Percentiles rank a stretch among this genome's conserved stretches.
These are phyloP conservation scores for Saccharomycopsis sp. DNA, from an alignment of 805 yeast species.

Conservation along the genomic window DNA sequence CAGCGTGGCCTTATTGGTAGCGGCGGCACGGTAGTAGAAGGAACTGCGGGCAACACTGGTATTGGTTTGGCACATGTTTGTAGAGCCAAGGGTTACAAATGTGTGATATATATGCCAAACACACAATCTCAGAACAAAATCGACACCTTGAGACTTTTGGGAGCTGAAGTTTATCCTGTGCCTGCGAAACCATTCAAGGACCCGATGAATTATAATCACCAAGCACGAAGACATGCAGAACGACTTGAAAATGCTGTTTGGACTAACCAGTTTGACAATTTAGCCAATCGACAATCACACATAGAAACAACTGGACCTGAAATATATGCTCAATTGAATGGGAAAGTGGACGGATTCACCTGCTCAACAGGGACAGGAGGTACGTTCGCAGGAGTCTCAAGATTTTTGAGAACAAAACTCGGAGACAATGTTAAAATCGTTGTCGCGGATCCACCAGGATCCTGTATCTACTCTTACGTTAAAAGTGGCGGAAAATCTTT, in stretches of 20 bases:
- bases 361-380: conserved; percentile 94
- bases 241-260: conserved; percentile 69
- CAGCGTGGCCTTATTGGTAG: conserved; percentile 49
- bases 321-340: conserved; percentile 76
- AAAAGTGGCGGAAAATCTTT: conserved; percentile 58
- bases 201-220: conserved; percentile 81
- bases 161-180: conserved; percentile 83
- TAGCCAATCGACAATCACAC: conserved; percentile 84
- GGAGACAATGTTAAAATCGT: conserved; percentile 52
- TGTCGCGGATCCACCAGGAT: conserved; percentile 93
- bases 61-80: conserved; percentile 81
- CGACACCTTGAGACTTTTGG: conserved; percentile 61
- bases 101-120: conserved; percentile 86
- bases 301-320: conserved; percentile 89
- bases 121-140: conserved; percentile 78
- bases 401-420: conserved; percentile 64
- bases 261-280: conserved; percentile 88
- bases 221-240: conserved; percentile 80
- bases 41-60: conserved; percentile 96
- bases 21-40: conserved; percentile 86
- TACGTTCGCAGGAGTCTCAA: conserved; percentile 77
- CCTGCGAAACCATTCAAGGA: conserved; percentile 79
- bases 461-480: conserved; percentile 72
- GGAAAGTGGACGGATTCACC: conserved; percentile 74
- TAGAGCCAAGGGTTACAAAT: conserved; percentile 72